Conservation (phyloP, 1,139 yeast genomes). For the Hansenula anomala region DNA sequence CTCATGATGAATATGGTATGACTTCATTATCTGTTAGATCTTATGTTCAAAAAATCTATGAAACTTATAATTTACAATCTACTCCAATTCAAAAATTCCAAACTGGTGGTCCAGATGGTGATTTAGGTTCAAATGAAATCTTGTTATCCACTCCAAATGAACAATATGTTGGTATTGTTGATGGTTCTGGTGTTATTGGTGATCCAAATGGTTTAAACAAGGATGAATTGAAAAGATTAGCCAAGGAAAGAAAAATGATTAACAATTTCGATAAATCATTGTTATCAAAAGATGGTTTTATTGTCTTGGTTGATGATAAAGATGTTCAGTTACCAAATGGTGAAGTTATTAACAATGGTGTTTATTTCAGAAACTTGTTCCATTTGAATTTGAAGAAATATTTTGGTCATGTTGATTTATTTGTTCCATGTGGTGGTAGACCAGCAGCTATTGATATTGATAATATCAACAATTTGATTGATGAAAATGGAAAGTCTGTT, state of each 20-base stretch:
- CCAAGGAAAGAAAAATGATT: constrained; percentile 73
- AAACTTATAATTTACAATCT: constrained; percentile 61
- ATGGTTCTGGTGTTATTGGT: constrained; percentile 92
- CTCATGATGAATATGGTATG: constrained; percentile 98
- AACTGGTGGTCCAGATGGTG: constrained; percentile 99
- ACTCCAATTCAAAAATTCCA: constrained; percentile 73
- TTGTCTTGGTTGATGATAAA: constrained; percentile 81
- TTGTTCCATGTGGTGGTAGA: constrained; percentile 99
- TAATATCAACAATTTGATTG: constrained; percentile 71
- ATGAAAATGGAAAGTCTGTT: constrained; percentile 65
- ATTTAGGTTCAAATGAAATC: constrained; percentile 93
- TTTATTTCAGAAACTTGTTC: constrained; percentile 88
- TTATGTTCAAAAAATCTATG: constrained; percentile 84
- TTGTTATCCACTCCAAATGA: constrained; percentile 72
- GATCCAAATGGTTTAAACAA: constrained; percentile 90
- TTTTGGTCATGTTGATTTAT: constrained; percentile 68
- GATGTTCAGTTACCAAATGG: constrained; percentile 81
- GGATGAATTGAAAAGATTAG: constrained; percentile 71
- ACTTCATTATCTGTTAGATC: constrained; percentile 93
- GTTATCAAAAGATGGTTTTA: constrained; percentile 71
- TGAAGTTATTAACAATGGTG: constrained; percentile 70
- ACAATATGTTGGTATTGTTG: constrained; percentile 82
- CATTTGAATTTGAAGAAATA: constrained; percentile 70
- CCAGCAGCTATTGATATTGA: constrained; percentile 93
- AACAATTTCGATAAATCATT: constrained; percentile 61